Conservation (phyloP, 805 yeast species). For the Candida insectorum region DNA sequence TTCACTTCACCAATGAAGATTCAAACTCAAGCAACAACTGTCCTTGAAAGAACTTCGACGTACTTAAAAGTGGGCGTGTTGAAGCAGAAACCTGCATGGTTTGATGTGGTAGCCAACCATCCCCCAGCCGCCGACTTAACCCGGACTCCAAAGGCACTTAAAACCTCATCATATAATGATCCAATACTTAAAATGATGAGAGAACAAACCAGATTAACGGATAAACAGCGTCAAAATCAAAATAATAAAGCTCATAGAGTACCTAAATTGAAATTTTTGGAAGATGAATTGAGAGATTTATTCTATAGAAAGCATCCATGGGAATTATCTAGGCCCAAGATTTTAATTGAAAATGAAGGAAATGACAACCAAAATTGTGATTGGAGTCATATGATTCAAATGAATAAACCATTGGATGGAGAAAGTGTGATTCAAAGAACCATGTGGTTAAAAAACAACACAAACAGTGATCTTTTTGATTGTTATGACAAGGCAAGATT, state of each 20-base stretch:
- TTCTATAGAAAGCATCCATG: constrained; percentile 96
- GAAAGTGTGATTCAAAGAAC: constrained; percentile 56
- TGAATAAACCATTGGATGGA: constrained; percentile 76
- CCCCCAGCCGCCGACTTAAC: constrained; percentile 74
- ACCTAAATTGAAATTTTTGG: constrained; percentile 55
- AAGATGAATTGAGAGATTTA: constrained; percentile 77
- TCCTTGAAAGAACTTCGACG: constrained; percentile 78
- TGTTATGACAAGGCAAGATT: constrained; percentile 85
- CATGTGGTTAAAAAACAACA: constrained; percentile 29
- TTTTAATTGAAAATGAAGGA: constrained; percentile 72
- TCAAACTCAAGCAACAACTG: constrained; percentile 64
- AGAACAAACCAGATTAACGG: constrained; percentile 46
- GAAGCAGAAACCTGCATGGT: constrained; percentile 81
- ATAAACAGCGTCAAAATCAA: constrained; percentile 32
- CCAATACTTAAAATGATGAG: constrained; percentile 14
- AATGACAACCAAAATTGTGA: constrained; percentile 54
- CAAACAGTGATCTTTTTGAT: constrained; percentile 37
- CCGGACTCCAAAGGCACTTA: constrained; percentile 38
- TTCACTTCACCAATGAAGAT: too few relatives aligned
- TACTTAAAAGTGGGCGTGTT: constrained; percentile 70
- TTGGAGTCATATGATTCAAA: constrained; percentile 79
- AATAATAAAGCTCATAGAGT: constrained; percentile 44
- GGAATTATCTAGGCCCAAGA: constrained; percentile 91
- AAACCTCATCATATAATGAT: constrained; percentile 24
- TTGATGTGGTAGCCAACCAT: constrained; percentile 71